Conservation (phyloP, 129 eudicot genomes). For the Arctium minus region DNA sequence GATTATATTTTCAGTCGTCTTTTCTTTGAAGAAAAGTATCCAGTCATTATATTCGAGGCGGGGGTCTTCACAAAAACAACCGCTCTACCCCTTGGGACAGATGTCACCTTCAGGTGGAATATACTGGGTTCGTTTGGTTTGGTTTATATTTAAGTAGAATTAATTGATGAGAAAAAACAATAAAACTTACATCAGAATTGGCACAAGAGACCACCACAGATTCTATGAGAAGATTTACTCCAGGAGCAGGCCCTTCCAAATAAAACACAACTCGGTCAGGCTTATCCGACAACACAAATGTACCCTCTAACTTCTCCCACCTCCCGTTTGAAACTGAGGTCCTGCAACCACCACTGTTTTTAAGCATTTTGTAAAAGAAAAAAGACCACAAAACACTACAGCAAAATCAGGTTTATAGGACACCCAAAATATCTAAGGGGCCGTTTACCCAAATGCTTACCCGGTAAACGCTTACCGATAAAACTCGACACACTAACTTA, state of each 20-base stretch:
- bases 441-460: too few relatives aligned
- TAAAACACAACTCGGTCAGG: conserved; percentile 68
- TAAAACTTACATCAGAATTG: conserved; percentile 34
- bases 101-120: too few relatives aligned
- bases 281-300: conserved; percentile 49
- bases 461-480: too few relatives aligned
- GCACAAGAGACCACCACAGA: conserved; percentile 41
- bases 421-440: neutral
- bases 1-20: too few relatives aligned
- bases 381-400: neutral
- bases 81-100: too few relatives aligned
- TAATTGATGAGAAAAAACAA: neutral
- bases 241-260: conserved; percentile 87
- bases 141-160: neutral
- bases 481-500: too few relatives aligned
- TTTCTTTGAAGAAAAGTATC: too few relatives aligned
- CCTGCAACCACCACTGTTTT: conserved; percentile 36
- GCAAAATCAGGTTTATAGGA: neutral
- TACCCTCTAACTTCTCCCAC: conserved; percentile 83
- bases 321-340: conserved; percentile 45
- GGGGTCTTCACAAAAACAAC: too few relatives aligned
- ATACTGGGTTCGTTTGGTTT: too few relatives aligned
- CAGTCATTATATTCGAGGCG: too few relatives aligned
- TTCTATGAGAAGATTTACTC: conserved; percentile 72
- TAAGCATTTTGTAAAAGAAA: neutral